Evolutionary conservation across 2,329 filamentous ascomycete species (phyloP).

Genomic region (Chaetomium olivaceum): DNA sequence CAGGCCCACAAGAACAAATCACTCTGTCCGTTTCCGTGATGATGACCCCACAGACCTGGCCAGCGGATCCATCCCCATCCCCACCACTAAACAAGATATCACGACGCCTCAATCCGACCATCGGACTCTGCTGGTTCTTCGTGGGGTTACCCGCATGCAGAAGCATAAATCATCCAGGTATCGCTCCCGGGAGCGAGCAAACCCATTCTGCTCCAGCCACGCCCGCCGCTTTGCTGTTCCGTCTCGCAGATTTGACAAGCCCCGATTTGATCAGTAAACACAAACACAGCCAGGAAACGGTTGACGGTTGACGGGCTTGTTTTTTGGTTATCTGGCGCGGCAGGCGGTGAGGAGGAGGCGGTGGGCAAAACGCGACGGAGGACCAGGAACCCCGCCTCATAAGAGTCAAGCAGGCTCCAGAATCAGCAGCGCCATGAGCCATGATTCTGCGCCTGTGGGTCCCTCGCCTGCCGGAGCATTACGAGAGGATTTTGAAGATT

Average conservation of each 20-base stretch:
- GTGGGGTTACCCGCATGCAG: neutral
- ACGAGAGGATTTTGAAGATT: constrained; percentile 5
- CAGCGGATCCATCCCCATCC: neutral
- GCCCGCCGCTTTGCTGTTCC: neutral
- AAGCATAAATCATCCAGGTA: neutral
- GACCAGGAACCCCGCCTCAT: neutral
- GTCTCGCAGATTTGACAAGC: too few species aligned
- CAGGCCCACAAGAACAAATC: constrained; percentile 3
- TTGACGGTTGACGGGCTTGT: neutral
- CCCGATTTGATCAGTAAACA: neutral
- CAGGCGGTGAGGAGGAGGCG: constrained; percentile 14
- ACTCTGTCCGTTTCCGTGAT: neutral
- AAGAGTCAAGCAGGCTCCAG: constrained; percentile 17
- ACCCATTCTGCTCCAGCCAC: neutral
- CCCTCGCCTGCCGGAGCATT: constrained; percentile 8
- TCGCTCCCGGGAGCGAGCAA: neutral
- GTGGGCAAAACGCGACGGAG: neutral
- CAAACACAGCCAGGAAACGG: neutral
- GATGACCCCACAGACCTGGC: neutral
- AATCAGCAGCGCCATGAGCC: constrained; percentile 14
- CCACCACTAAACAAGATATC: neutral
- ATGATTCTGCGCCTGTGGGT: constrained; percentile 10
- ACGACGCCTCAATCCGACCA: constrained; percentile 2
- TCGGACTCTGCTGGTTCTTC: constrained; percentile 4
- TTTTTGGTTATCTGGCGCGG: neutral